phyloP scores from a whole-genome alignment of 2,329 filamentous ascomycete species.

The Clarireedia homoeocarpa region DNA sequence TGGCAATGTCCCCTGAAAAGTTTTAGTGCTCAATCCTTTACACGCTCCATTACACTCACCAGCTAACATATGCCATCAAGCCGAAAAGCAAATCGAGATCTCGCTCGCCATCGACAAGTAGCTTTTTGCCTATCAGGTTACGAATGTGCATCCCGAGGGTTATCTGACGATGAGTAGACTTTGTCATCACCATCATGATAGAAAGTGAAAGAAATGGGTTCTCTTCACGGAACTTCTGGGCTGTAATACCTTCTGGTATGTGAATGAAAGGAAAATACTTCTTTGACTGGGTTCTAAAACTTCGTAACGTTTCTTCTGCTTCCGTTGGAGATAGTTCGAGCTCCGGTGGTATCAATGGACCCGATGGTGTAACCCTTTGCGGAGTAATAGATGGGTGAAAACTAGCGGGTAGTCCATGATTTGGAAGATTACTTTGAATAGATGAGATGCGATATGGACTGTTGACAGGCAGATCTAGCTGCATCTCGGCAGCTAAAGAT shows the following conservation, averaged over 20 bases:
- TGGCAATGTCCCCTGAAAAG: slow-evolving; percentile 30
- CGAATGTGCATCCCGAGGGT: slow-evolving; percentile 35
- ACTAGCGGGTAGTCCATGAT: neutral
- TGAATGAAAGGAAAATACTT: slow-evolving; percentile 39
- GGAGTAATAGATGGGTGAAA: neutral
- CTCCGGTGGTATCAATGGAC: neutral
- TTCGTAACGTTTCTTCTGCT: slow-evolving; percentile 34
- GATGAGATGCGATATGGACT: neutral
- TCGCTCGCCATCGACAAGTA: slow-evolving; percentile 41
- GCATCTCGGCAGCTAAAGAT: neutral
- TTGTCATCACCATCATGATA: slow-evolving; percentile 40
- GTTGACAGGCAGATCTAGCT: neutral
- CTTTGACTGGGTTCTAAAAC: slow-evolving; percentile 37
- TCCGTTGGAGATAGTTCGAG: slow-evolving; percentile 29
- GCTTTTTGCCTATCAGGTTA: slow-evolving; percentile 37
- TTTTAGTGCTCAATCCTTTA: neutral
- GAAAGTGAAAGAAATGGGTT: slow-evolving; percentile 44
- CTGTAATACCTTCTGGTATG: slow-evolving; percentile 32
- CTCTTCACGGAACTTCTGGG: slow-evolving; percentile 33
- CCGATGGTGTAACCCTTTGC: neutral
- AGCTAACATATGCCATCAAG: slow-evolving; percentile 29
- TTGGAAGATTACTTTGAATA: neutral
- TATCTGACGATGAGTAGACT: slow-evolving; percentile 34
- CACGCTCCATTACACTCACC: neutral
- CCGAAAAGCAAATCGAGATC: slow-evolving; percentile 46